phyloP scores from a whole-genome alignment of 352 stramenopile genomes.

The Pseudoperonospora humuli region DNA sequence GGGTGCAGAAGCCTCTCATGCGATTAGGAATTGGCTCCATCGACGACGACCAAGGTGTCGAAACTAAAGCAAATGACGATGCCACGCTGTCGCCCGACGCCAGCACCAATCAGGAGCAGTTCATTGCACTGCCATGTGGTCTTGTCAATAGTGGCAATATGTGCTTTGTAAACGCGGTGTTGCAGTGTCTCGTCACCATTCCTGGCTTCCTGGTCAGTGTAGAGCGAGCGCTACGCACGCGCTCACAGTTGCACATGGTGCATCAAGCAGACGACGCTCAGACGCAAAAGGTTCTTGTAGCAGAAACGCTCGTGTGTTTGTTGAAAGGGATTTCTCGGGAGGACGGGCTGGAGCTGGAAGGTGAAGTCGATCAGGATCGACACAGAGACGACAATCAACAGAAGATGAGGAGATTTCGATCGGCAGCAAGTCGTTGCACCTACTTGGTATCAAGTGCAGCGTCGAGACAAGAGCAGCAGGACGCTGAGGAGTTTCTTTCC shows the following conservation, averaged over 20 bases:
- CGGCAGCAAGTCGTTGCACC: conserved; percentile 37
- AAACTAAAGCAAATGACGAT: conserved; percentile 5
- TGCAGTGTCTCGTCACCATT: conserved; percentile 49
- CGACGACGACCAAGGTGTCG: conserved; percentile 8
- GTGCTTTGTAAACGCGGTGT: conserved; percentile 71
- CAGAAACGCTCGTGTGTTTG: conserved; percentile 23
- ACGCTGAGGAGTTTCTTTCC: conserved; percentile 71
- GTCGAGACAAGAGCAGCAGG: conserved; percentile 62
- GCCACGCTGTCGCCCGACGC: neutral
- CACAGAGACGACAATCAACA: conserved; percentile 18
- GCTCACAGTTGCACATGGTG: conserved; percentile 18
- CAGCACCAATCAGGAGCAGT: neutral
- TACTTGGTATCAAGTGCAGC: conserved; percentile 31
- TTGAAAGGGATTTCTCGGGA: conserved; percentile 12
- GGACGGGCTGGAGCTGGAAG: conserved; percentile 8
- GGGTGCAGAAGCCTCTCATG: conserved; percentile 24
- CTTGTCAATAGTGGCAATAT: conserved; percentile 65
- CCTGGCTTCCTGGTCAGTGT: conserved; percentile 36
- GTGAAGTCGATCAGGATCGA: conserved; percentile 4
- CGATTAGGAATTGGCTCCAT: conserved; percentile 21
- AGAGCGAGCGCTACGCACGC: conserved; percentile 15
- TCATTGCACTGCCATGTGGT: conserved; percentile 19
- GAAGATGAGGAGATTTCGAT: conserved; percentile 21
- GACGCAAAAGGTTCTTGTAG: conserved; percentile 20
- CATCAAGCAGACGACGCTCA: conserved; percentile 13